Evolutionary conservation across 768 basidiomycete species (phyloP), one percentile per base, ranked within the genome.

Genomic region (Tricholoma sp.): DNA sequence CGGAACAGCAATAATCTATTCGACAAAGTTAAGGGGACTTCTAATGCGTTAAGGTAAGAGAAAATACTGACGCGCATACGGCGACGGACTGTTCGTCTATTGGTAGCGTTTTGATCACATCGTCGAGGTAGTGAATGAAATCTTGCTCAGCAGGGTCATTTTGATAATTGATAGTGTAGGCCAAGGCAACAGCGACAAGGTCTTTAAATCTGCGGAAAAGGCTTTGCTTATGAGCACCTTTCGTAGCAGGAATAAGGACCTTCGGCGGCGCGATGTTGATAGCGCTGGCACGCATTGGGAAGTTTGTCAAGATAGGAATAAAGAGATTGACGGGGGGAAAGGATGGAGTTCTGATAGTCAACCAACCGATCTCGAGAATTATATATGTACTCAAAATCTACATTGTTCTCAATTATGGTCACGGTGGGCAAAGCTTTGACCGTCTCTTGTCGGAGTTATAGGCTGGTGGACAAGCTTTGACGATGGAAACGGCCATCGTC

Each of bases 61-160:
- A 21, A 46, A 47, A 32, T 22, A 55, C 54, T 55, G 18, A 52
- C 56, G 56, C 45, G 54, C 39, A 45, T 21, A 22, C 7, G 14
- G 56, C n/a, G 16, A 57, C 39, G 5, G 22, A 18, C 2, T 43
- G 27, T 45, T 57, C 56, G 16, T 50, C 29, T 18, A 21, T 11
- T 32, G 56, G 56, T 5, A 57, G 50, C 12, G 37, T 41, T 31
- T 41, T 51, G n/a, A 57, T 11, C 7, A 57, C 47, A 21, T 57
- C 56, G 35, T 57, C 50, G 22, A 57, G 37, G 18, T 27, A 57
- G 46, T 57, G 39, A 18, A 57, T 29, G n/a, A 57, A 57, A 31
- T 49, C 56, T 27, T 22, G 29, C 29, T 52, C 56, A 5, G 22
- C 34, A 39, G 39, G 37, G 7, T 46, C 51, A 6, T 52, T n/a